These are phyloP conservation scores for Diaporthe vexans DNA, from an alignment of 2,329 filamentous ascomycete genomes.

Conservation along the genomic window DNA sequence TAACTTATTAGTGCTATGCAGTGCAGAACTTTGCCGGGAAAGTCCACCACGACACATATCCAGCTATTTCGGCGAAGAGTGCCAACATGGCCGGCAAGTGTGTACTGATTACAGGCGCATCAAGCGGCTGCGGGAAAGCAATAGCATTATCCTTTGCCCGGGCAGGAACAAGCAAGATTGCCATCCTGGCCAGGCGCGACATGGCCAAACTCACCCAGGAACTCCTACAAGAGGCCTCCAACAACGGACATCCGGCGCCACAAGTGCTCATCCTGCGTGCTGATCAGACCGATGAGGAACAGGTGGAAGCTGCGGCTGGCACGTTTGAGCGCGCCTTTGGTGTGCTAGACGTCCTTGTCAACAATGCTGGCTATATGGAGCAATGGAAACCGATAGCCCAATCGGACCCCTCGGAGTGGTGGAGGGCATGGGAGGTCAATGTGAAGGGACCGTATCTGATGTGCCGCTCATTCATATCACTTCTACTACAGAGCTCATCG, in stretches of 20 bases:
- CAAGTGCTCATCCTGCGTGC: conserved; percentile 47
- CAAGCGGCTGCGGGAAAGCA: conserved; percentile 62
- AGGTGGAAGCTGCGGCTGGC: conserved; percentile 48
- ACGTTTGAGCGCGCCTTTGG: conserved; percentile 46
- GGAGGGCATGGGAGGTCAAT: conserved; percentile 64
- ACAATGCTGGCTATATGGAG: conserved; percentile 59
- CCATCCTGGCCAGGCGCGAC: conserved; percentile 64
- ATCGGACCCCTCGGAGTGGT: conserved; percentile 59
- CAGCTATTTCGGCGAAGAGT: conserved; percentile 45
- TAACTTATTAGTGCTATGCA: background rate
- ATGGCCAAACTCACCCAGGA: conserved; percentile 55
- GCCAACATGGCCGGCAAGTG: conserved; percentile 47
- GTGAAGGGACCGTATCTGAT: conserved; percentile 62
- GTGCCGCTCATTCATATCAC: conserved; percentile 62
- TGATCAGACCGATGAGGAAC: conserved; percentile 50
- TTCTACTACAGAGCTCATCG: conserved; percentile 53
- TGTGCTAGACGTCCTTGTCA: conserved; percentile 55
- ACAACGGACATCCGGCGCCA: conserved; percentile 47
- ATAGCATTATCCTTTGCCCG: conserved; percentile 65
- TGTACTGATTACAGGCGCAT: conserved; percentile 64
- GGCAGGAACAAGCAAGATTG: conserved; percentile 63
- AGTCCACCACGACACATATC: conserved; percentile 22
- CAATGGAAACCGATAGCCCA: conserved; percentile 52
- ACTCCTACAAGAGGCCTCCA: conserved; percentile 53
- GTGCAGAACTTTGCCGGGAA: background rate